Evolutionary conservation across 176 grass and related monocot genomes (phyloP), one percentile per base, ranked within the genome.

Genomic region (Triticum turgidum): DNA sequence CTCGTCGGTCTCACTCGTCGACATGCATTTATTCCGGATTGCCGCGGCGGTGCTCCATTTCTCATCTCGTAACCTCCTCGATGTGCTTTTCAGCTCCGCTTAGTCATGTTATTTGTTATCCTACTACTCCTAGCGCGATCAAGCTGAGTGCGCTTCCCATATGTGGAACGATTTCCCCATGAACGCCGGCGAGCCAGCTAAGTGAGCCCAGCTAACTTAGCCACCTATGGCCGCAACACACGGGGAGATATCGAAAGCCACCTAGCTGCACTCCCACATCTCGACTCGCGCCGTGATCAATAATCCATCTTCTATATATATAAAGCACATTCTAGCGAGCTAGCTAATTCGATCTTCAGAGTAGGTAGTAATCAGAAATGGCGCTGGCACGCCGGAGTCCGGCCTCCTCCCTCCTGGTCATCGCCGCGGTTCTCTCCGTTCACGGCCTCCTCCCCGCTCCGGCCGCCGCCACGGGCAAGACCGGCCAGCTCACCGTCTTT

Each of bases 401-500:
- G 3, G 2, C 0, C 44, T 76, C 0, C 44, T 76, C 73, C 73
- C 10, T 73, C 69, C 69, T 73, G 22, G 37, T 73, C 38, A 39
- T 73, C 37, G 69, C 73, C 24, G 22, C 44, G 3, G 39, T 76
- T 75, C 42, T 51, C 24, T 17, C 24, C 22, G 6, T 59, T 21
- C 56, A 20, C 3, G 6, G 56, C 56, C 56, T 29, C 24, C 38
- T 73, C 69, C 11, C 41, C 10, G n/a, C 3, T 0, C 13, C 5
- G 24, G 42, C 73, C 13, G 44, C 12, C 2, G 73, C 73, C 2
- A 27, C 24, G 6, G 72, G 41, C 6, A 76, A 51, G 73, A 76
- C 73, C 24, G 73, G 73, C 13, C 73, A 76, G 73, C 45, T 76
- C 24, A 76, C 73, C 24, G 73, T 76, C 42, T 75, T 75, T 68